Base-by-base conservation (phyloP, 257 asterid species). In the Avicennia marina region DNA sequence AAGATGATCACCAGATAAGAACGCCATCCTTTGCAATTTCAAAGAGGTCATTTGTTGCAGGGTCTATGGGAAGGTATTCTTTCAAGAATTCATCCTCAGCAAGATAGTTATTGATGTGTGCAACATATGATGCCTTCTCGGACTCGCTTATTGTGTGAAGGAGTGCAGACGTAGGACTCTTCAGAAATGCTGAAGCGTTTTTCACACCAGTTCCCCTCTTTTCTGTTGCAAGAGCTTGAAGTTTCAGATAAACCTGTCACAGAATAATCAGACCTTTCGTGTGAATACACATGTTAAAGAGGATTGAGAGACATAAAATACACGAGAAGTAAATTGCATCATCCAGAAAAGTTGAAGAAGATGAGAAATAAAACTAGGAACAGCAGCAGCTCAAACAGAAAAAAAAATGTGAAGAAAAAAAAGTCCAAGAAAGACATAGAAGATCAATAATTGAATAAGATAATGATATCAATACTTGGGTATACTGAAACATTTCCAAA, bases 141-240 rank as follows among this genome's bases (percentile, higher is more conserved):
- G 98, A 83, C 69, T 88, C 98, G 27, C 95, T 91, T 55, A 91
- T 91, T 11, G 96, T 91, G 65, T 91, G 98, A 63, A 91, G 96
- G 75, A 89, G 81, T 26, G 95, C 78, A 52, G 95, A 88, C 25
- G 98, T 91, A 47, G 96, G 95, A 52, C 96, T 85, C 70, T 85
- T 91, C 51, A 91, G 65, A 65, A 91, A 91, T 49, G 98, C 96
- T n/a, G 95, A 83, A 64, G 96, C 80, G 57, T 79, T 88, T 73
- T 82, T 88, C 53, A 81, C 95, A 20, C 89, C 86, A 54, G 67
- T 81, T 44, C 96, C 96, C 74, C 75, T 78, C 64, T 72, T 80
- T 45, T 82, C 78, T 11, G 89, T 80, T 50, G 95, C 95, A 64
- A 81, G 93, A 0, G 79, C 78, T 83, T 85, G 98, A 71, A 91